These are phyloP conservation scores for Botrytis galanthina DNA, from an alignment of 2,329 filamentous ascomycete genomes.

Conservation along the genomic window DNA sequence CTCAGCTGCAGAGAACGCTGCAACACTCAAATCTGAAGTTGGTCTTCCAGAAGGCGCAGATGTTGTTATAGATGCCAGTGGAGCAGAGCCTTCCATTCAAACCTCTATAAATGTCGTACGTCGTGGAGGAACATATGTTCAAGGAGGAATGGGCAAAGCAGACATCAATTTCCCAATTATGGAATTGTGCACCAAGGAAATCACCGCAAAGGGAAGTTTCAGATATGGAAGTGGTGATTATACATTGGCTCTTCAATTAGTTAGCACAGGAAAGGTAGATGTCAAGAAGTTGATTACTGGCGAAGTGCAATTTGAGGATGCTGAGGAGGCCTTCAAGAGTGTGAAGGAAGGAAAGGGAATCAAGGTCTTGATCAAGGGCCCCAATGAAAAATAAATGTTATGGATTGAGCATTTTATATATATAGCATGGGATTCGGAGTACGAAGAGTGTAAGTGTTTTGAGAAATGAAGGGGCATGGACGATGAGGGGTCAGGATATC, in stretches of 20 bases:
- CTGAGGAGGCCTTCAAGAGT: constrained; percentile 82
- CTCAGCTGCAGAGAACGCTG: constrained; percentile 70
- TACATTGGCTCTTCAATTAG: constrained; percentile 69
- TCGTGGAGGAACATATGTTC: constrained; percentile 73
- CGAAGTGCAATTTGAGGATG: constrained; percentile 75
- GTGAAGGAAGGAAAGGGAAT: constrained; percentile 80
- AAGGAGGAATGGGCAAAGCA: constrained; percentile 84
- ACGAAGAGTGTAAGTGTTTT: background rate
- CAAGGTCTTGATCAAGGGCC: constrained; percentile 66
- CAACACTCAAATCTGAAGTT: constrained; percentile 60
- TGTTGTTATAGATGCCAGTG: constrained; percentile 66
- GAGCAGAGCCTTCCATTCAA: constrained; percentile 76
- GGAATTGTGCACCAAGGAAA: constrained; percentile 84
- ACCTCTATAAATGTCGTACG: constrained; percentile 68
- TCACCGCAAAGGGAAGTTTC: constrained; percentile 84
- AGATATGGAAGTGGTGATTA: constrained; percentile 89
- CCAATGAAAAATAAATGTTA: constrained; percentile 45
- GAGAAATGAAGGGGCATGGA: background rate
- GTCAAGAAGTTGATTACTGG: constrained; percentile 80
- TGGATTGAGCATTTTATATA: background rate
- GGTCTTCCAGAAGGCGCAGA: constrained; percentile 68
- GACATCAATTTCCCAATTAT: constrained; percentile 92
- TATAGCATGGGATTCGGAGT: background rate
- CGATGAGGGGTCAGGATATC: background rate
- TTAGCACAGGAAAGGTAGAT: constrained; percentile 69